A percentile compares a stretch with the other conserved stretches of the same genome.
These are phyloP conservation scores for Cyanidiococcus yangmingshanensis DNA, from an alignment of 23 red algal genomes.

Conservation along the genomic window DNA sequence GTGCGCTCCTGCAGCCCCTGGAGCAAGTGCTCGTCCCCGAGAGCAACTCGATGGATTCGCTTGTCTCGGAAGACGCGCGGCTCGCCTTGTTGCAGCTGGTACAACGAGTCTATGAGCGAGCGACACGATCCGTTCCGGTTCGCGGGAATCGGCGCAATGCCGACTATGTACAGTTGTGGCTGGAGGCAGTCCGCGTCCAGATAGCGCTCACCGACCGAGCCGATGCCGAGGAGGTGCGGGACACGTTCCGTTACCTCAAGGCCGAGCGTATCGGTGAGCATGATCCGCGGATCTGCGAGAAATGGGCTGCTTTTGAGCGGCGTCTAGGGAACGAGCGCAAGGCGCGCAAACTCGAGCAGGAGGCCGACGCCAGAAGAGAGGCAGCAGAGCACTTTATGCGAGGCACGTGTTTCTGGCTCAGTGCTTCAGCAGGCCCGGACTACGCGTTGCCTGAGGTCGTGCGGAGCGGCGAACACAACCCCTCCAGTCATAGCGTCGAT, in stretches of 20 bases:
- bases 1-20: background rate
- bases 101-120: slow-evolving; percentile 66
- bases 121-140: slow-evolving; percentile 32
- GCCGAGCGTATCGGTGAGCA: slow-evolving; percentile 70
- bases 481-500: too few relatives aligned
- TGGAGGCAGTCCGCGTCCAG: slow-evolving; percentile 42
- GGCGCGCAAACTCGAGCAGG: slow-evolving; percentile 56
- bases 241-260: slow-evolving; percentile 62
- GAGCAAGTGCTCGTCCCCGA: background rate
- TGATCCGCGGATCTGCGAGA: slow-evolving; percentile 38
- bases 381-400: slow-evolving; percentile 14
- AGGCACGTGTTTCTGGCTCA: background rate
- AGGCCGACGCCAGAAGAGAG: slow-evolving; percentile 22
- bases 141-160: slow-evolving; percentile 53
- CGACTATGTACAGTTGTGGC: slow-evolving; percentile 59
- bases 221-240: slow-evolving; percentile 41
- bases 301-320: slow-evolving; percentile 67
- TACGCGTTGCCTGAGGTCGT: background rate
- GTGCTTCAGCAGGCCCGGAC: background rate
- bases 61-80: background rate
- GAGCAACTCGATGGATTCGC: background rate
- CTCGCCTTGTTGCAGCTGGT: background rate
- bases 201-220: slow-evolving; percentile 3
- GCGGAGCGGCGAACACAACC: background rate
- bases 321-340: slow-evolving; percentile 32